These are phyloP conservation scores for Stachybotrys echinatus DNA, from an alignment of 2,329 filamentous ascomycete genomes.

Conservation along the genomic window DNA sequence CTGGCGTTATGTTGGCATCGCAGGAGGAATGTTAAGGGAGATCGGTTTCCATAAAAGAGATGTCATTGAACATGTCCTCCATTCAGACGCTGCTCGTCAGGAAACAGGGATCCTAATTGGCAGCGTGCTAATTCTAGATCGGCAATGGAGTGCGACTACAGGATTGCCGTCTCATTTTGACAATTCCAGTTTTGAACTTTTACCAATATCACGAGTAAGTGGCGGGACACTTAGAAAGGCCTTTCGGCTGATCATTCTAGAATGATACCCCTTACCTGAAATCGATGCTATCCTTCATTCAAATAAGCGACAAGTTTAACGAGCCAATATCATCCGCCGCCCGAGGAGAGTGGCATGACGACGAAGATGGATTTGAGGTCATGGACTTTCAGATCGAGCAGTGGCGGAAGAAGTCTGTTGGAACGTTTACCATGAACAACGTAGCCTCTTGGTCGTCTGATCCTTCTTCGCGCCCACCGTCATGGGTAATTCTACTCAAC, in stretches of 20 bases:
- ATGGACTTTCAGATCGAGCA: slow-evolving; percentile 22
- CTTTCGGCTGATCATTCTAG: background rate
- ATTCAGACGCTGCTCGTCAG: slow-evolving; percentile 2
- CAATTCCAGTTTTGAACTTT: slow-evolving; percentile 5
- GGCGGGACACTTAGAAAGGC: background rate
- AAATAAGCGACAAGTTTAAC: slow-evolving; percentile 14
- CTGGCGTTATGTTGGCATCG: slow-evolving; percentile 20
- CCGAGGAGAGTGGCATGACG: slow-evolving; percentile 10
- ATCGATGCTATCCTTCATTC: slow-evolving; percentile 11
- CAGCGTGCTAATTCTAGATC: slow-evolving; percentile 9
- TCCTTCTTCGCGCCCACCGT: background rate
- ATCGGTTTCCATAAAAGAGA: slow-evolving; percentile 20
- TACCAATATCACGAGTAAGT: background rate
- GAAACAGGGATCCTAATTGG: slow-evolving; percentile 5
- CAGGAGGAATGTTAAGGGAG: slow-evolving; percentile 19
- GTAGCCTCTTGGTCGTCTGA: background rate
- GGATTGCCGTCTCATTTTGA: slow-evolving; percentile 11
- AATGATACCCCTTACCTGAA: slow-evolving; percentile 9
- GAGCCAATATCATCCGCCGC: slow-evolving; percentile 8
- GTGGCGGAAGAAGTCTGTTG: slow-evolving; percentile 17
- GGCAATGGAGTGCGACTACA: slow-evolving; percentile 10
- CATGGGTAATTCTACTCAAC: background rate
- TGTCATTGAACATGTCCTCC: slow-evolving; percentile 11
- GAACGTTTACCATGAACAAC: background rate
- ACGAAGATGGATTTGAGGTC: slow-evolving; percentile 19